These are phyloP conservation scores for Hypoxylon lienhwacheense DNA, from an alignment of 495 filamentous ascomycete species.

Conservation along the genomic window DNA sequence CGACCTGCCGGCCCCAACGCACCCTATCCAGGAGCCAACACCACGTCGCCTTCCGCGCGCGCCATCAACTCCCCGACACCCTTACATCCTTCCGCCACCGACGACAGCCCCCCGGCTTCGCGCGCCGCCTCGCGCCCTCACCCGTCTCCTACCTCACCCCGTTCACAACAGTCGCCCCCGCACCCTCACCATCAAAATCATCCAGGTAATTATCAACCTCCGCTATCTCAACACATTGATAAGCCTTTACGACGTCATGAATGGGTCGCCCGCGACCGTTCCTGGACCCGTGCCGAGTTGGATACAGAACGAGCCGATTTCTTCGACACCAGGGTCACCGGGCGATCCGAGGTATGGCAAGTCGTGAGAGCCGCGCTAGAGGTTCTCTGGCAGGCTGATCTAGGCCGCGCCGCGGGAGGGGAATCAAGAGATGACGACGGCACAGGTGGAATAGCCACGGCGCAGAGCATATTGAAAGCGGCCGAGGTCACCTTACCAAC, in stretches of 20 bases:
- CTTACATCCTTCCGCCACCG: slow-evolving; percentile 18
- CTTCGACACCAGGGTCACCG: slow-evolving; percentile 82
- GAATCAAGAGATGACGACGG: slow-evolving; percentile 37
- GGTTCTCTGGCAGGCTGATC: slow-evolving; percentile 56
- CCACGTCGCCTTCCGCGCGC: slow-evolving; percentile 46
- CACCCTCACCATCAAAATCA: slow-evolving; percentile 21
- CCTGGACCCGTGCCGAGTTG: slow-evolving; percentile 50
- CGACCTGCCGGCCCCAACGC: slow-evolving; percentile 46
- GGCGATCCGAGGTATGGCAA: slow-evolving; percentile 75
- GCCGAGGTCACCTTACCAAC: slow-evolving; percentile 79
- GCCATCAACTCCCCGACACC: slow-evolving; percentile 46
- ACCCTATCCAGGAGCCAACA: slow-evolving; percentile 45
- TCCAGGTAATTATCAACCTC: slow-evolving; percentile 12
- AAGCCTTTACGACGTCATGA: slow-evolving; percentile 51
- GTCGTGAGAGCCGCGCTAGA: slow-evolving; percentile 67
- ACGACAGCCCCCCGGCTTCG: slow-evolving; percentile 25
- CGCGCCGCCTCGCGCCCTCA: slow-evolving; percentile 29
- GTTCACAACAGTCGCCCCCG: slow-evolving; percentile 9
- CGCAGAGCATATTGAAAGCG: slow-evolving; percentile 77
- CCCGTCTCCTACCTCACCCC: slow-evolving; percentile 25
- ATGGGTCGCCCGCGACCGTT: slow-evolving; percentile 50
- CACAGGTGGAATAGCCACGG: slow-evolving; percentile 58
- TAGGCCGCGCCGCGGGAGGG: slow-evolving; percentile 21
- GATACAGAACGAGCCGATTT: slow-evolving; percentile 63
- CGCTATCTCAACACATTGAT: slow-evolving; percentile 52